A percentile compares a stretch with the other conserved stretches of the same genome.
These are phyloP conservation scores for Fusarium pilosicola DNA, from an alignment of 2,329 filamentous ascomycete species.

Conservation along the genomic window DNA sequence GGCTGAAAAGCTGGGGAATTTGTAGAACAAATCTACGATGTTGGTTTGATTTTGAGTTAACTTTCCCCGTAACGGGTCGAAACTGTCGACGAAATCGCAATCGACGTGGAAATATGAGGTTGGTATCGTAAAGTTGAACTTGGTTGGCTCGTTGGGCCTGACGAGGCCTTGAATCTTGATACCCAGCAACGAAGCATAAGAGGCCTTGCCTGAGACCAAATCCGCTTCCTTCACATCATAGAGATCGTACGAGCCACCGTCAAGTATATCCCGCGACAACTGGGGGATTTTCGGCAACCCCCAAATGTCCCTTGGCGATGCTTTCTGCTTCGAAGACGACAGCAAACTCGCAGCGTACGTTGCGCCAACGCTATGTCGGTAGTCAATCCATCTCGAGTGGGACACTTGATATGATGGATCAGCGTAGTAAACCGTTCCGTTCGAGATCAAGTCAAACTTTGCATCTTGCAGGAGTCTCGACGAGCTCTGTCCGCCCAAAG, in stretches of 20 bases:
- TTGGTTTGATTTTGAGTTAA: neutral
- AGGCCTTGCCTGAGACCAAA: neutral
- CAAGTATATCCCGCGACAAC: neutral
- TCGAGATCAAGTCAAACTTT: neutral
- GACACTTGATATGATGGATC: neutral
- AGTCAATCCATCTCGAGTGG: neutral
- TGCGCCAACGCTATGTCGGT: neutral
- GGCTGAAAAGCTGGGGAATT: neutral
- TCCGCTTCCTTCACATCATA: neutral
- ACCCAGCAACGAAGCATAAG: neutral
- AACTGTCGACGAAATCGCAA: neutral
- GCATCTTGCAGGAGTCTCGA: neutral
- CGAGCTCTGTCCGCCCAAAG: neutral
- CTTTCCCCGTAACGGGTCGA: neutral
- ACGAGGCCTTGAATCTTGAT: neutral
- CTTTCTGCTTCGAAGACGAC: neutral
- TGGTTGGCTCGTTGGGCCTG: neutral
- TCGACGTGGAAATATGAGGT: neutral
- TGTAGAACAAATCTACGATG: neutral
- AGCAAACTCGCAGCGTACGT: neutral
- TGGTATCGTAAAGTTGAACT: neutral
- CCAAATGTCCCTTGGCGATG: neutral
- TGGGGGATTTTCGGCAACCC: neutral
- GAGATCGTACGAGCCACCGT: neutral
- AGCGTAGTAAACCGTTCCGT: neutral